These are phyloP conservation scores for Didymella arachidicola DNA, from an alignment of 2,329 filamentous ascomycete genomes.

Conservation along the genomic window DNA sequence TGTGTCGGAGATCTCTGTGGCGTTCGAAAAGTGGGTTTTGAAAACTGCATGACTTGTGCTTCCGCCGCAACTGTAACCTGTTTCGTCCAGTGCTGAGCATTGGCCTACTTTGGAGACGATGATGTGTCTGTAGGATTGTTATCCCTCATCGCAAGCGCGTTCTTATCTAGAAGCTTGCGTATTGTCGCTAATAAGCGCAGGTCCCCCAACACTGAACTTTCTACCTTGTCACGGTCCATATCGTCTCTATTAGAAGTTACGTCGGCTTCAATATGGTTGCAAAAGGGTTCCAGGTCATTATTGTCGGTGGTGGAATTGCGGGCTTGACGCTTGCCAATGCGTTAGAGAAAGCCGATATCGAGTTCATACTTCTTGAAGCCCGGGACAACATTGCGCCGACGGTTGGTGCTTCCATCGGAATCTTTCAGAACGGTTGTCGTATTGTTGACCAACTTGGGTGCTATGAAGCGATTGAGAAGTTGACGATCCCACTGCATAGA, in stretches of 20 bases:
- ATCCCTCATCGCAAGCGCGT: not conserved
- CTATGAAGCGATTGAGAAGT: slow-evolving; percentile 8
- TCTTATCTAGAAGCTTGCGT: not conserved
- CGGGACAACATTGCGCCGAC: slow-evolving; percentile 22
- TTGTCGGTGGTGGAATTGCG: slow-evolving; percentile 27
- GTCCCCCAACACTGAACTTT: too few relatives aligned
- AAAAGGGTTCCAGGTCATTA: slow-evolving; percentile 11
- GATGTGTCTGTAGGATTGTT: not conserved
- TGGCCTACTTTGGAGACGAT: not conserved
- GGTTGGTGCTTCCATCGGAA: slow-evolving; percentile 30
- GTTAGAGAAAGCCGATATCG: slow-evolving; percentile 23
- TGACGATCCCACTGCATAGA: not conserved
- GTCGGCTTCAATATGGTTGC: not conserved
- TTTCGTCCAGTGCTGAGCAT: not conserved
- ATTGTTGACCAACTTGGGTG: slow-evolving; percentile 34
- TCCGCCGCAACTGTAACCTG: not conserved
- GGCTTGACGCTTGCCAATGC: slow-evolving; percentile 26
- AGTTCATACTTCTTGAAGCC: slow-evolving; percentile 29
- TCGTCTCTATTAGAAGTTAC: not conserved
- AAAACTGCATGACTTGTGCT: not conserved
- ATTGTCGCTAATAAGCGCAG: not conserved
- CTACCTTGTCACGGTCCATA: not conserved
- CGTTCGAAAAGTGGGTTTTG: not conserved
- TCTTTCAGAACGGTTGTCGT: slow-evolving; percentile 26
- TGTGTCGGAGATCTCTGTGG: not conserved